Evolutionary conservation across 1,139 yeast genomes (phyloP).

Genomic region (Zygoascus meyerae): DNA sequence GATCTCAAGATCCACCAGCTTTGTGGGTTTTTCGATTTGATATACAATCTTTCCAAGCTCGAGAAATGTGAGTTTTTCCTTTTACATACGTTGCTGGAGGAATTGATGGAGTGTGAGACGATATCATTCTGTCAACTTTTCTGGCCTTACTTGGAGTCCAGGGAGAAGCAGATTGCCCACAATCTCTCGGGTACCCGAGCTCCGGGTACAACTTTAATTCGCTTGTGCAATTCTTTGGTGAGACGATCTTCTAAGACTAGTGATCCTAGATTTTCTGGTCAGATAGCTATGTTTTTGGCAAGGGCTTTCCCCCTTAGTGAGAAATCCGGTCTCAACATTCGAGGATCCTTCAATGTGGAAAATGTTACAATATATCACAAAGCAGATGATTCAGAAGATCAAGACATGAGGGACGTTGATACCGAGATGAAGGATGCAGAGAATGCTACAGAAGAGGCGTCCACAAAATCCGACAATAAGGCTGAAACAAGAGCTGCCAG

Average conservation of each 20-base stretch:
- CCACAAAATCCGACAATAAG: neutral
- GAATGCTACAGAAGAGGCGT: constrained; percentile 3
- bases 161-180: constrained; percentile 27
- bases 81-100: constrained; percentile 32
- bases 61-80: constrained; percentile 24
- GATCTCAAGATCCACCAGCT: constrained; percentile 7
- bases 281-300: constrained; percentile 35
- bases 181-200: constrained; percentile 31
- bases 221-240: constrained; percentile 36
- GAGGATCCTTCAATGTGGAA: constrained; percentile 35
- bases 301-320: constrained; percentile 37
- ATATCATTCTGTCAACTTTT: constrained; percentile 33
- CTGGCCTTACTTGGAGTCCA: constrained; percentile 33
- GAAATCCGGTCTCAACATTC: constrained; percentile 35
- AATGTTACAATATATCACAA: constrained; percentile 32
- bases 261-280: constrained; percentile 36
- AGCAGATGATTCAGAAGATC: constrained; percentile 16
- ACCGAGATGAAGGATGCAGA: constrained; percentile 11
- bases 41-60: constrained; percentile 15
- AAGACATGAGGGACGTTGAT: constrained; percentile 9
- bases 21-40: constrained; percentile 21
- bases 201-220: constrained; percentile 36
- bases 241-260: constrained; percentile 34
- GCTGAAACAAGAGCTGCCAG: neutral
- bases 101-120: constrained; percentile 33